phyloP scores from a whole-genome alignment of 345 rosid genomes.

The Ceriops zippeliana region DNA sequence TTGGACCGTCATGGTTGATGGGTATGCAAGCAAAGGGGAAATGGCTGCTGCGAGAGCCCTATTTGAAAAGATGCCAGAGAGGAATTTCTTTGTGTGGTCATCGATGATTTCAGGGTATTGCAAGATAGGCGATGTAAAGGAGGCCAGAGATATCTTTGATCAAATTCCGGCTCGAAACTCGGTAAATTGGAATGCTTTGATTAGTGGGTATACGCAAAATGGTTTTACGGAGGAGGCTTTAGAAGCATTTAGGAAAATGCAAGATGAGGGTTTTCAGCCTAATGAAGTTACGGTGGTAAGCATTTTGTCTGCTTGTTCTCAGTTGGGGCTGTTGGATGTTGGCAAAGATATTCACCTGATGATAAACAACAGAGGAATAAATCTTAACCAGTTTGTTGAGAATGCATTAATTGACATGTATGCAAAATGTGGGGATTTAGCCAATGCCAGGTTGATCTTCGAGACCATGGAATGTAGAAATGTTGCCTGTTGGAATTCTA shows the following conservation, averaged over 20 bases:
- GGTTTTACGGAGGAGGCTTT: constrained; percentile 54
- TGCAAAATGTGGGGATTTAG: constrained; percentile 72
- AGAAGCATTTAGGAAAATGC: constrained; percentile 51
- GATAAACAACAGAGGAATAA: constrained; percentile 34
- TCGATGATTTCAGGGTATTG: constrained; percentile 75
- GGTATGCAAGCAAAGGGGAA: constrained; percentile 46
- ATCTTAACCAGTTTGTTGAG: constrained; percentile 48
- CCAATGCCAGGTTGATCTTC: constrained; percentile 48
- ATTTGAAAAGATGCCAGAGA: constrained; percentile 60
- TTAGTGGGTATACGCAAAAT: constrained; percentile 63
- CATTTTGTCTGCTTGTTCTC: constrained; percentile 76
- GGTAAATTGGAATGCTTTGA: constrained; percentile 71
- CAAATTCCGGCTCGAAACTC: constrained; percentile 42
- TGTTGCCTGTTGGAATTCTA: constrained; percentile 65
- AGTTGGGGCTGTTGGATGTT: constrained; percentile 46
- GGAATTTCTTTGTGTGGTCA: constrained; percentile 70
- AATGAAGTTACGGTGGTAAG: constrained; percentile 60
- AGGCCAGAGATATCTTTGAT: constrained; percentile 50
- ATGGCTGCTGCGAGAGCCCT: constrained; percentile 51
- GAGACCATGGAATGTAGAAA: constrained; percentile 43
- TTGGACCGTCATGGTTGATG: constrained; percentile 77
- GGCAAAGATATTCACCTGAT: constrained; percentile 60
- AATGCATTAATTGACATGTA: constrained; percentile 66
- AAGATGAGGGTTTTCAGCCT: constrained; percentile 50
- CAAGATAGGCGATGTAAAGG: constrained; percentile 48